Evolutionary conservation across 1,284 basidiomycete species (phyloP), one percentile per base, ranked within the genome.

Genomic region (Salmacisia buchloeana): DNA sequence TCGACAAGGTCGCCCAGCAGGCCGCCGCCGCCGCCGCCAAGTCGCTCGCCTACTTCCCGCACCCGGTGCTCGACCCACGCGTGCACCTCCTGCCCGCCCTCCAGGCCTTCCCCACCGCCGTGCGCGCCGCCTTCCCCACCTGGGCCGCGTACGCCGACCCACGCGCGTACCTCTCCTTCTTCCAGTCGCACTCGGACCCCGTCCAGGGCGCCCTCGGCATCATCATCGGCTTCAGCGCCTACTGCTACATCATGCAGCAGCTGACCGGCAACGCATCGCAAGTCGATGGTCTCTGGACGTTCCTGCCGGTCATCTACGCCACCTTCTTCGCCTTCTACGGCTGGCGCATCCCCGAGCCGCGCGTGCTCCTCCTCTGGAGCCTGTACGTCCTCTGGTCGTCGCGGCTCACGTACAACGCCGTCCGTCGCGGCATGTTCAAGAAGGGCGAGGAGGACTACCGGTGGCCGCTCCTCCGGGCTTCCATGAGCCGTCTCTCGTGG

Each of bases 401-500:
- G 15, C 87, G 92, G 52, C 82, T 97, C 57, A 87, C 86, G 4
- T 91, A 89, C 75, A 92, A 97, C 78, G 89, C 92, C 0, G 87
- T 86, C 80, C 84, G 92, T 29, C 84, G 94, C 61, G 93, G 91
- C 4, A 83, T 97, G 34, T 94, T 93, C 80, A 86, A 83, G 61
- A 72, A 75, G 63, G 81, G 83, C 2, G 90, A 91, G 36, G 91
- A 93, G 79, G 94, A 97, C 80, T 97, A 97, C 77, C 88, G 94
- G 33, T 97, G 93, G 89, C 86, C 84, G 2, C 81, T 91, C 57
- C 83, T 96, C 12, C 86, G 91, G 39, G 80, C 83, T 59, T 83
- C 87, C 61, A 78, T 96, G 25, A 86, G 88, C 2, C 69, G 82
- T 2, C 86, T 84, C 83, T 76, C 89, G 18, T 96, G 93, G 84